Evolutionary conservation across 345 rosid species (phyloP).

Genomic region (Mangifera indica): DNA sequence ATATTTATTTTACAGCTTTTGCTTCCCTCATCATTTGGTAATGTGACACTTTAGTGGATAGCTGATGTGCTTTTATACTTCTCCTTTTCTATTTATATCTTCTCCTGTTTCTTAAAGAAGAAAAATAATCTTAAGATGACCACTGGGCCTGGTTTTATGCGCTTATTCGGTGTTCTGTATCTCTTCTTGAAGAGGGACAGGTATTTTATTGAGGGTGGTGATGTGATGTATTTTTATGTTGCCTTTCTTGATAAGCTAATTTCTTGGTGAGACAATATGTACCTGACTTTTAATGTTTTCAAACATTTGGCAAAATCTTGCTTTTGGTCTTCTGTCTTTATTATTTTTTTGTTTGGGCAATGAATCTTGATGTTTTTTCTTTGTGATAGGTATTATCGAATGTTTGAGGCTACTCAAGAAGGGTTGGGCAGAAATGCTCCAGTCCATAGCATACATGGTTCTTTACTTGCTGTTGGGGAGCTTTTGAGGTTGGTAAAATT

Average conservation of each 20-base stretch:
- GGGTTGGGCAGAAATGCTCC: conserved; percentile 95
- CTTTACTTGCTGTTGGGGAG: conserved; percentile 98
- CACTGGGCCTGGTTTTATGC: not conserved
- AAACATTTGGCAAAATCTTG: not conserved
- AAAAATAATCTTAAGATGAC: too few species aligned
- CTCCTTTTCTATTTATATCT: too few species aligned
- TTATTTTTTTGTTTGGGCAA: not conserved
- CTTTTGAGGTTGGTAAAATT: conserved; percentile 65
- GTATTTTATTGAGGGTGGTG: not conserved
- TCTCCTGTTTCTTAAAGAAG: too few species aligned
- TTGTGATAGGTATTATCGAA: conserved; percentile 79
- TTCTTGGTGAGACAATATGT: not conserved
- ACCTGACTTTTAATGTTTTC: not conserved
- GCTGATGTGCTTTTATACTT: too few species aligned
- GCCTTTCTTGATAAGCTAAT: not conserved
- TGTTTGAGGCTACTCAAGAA: conserved; percentile 99
- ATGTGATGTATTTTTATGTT: not conserved
- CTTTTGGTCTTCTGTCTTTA: not conserved
- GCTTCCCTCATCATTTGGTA: too few species aligned
- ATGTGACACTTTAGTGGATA: too few species aligned
- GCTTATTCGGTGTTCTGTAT: not conserved
- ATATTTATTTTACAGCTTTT: too few species aligned
- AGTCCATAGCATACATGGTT: conserved; percentile 96
- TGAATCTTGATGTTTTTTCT: conserved; percentile 12
- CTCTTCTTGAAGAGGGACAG: not conserved